Evolutionary conservation across 257 asterid genomes (phyloP), one percentile per base, ranked within the genome.

Genomic region (Solanum phureja): DNA sequence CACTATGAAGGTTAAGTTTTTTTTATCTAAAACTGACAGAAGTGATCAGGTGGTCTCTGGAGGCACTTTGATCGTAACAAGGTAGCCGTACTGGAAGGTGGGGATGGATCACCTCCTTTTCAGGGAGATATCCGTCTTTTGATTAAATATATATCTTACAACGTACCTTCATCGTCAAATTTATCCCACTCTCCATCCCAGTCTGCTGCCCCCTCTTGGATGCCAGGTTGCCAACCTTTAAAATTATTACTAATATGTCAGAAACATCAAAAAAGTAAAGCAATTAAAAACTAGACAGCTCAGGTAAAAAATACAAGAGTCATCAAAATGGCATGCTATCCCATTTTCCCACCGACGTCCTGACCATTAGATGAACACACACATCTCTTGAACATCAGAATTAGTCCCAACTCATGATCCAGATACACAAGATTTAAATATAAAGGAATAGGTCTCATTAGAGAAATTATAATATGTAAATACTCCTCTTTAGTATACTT

Each of bases 131-230:
- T n/a, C 58, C 1, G 9, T 35, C 87, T 56, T 46, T 73, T 8
- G 33, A 16, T 73, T 12, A 49, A 79, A 87, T 33, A 83, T 44
- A 64, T 76, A 44, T 31, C 56, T 83, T 52, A 66, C 19, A 19
- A 71, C 73, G 4, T 93, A 97, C 99, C 99, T 94, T 95, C 98
- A 89, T 95, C 97, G 88, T 95, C 99, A 88, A 97, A 94, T 92
- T 93, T 93, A 90, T 96, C 99, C 99, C 99, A 96, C 77, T 86
- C 93, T 91, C 94, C 99, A 89, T 97, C 97, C 99, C 99, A 97
- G 89, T 97, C 99, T 91, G 99, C 99, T 79, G 98, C 96, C 88
- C 94, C 91, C 88, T 90, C 97, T 94, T 91, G 96, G 87, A 97
- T 90, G 88, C 99, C 99, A 89, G 93, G 91, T 92, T 97, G 99